Evolutionary conservation across 371 early-diverging fungal species (phyloP), one percentile per base, ranked within the genome.

Genomic region (Mortierella sp.): DNA sequence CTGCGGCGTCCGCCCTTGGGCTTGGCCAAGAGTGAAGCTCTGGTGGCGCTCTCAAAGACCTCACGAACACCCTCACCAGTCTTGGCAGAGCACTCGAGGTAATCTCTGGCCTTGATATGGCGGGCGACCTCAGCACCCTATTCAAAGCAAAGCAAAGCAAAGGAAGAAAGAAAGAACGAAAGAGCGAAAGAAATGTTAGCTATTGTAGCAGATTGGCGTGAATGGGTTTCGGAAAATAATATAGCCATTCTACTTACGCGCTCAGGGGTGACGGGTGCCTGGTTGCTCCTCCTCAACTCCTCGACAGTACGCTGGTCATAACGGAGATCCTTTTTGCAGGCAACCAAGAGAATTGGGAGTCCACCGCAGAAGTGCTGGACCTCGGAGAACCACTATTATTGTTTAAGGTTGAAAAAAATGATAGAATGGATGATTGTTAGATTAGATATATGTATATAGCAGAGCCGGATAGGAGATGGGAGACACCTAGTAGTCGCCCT

Each of bases 11-110:
- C 68, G 26, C 54, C 58, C 76, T 72, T 80, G 67, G 75, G 75
- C 70, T 75, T 80, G 55, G 85, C 87, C 84, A 92, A 85, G 62
- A 96, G 86, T 35, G 96, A 95, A 47, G 96, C 96, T 62, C 97
- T 90, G 54, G 97, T 95, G 28, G 97, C 97, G 69, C 93, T 90
- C 84, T 95, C 96, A 88, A 97, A 96, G 58, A 98, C 99, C 77
- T 98, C 97, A 72, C 91, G 90, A 64, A 99, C 97, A 75, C 96
- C 96, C 60, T 96, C 95, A 68, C 95, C 94, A 54, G 88, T 90
- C 88, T 94, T 95, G 77, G 99, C 98, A 64, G 95, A 95, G 87
- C 99, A 99, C 86, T 99, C 98, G 77, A 97, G 86, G 89, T 97
- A 97, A 80, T 94, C 93, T 87, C 90, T 90, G 51, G 98, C 98